Evolutionary conservation across 1,284 basidiomycete species (phyloP), one percentile per base, ranked within the genome.

Genomic region (Pascua sp.): DNA sequence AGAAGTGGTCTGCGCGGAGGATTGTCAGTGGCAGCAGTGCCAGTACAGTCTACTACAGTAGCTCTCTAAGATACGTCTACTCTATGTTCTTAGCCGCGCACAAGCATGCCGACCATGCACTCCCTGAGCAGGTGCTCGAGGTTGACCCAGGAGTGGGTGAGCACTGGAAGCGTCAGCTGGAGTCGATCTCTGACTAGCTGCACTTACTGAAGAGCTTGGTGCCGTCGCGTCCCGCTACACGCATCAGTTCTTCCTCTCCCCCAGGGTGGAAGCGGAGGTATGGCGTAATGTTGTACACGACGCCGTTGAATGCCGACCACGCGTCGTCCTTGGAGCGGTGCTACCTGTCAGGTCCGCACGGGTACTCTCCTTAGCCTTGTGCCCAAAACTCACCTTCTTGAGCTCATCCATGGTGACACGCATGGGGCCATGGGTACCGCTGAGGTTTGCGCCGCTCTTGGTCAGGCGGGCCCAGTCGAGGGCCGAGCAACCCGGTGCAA

Each of bases 251-350:
- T 65, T 87, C 86, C 77, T 88, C 90, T 8, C 95, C 96, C 11
- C 95, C 95, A 0, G 95, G 95, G 72, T 98, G 96, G 69, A 88
- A 98, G 1, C 86, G 81, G 8, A 97, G 77, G 75, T 98, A 98
- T 0, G 89, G 85, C 2, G 93, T 95, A 49, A 98, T 89, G 74
- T 98, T 97, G 80, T 98, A 98, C 18, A 98, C 93, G 72, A 90
- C 94, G 48, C 93, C 93, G 64, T 88, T 86, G 77, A 98, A 88
- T 0, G 86, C 87, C 8, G 91, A 86, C 95, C 95, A 98, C 1
- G 91, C 93, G 75, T 98, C 93, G 50, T 89, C 86, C n/a, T 78
- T 81, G 42, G 62, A 69, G 37, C 75, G 76, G 56, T 78, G 76
- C 74, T 75, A 49, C 13, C 24, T 16, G 16, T 47, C 47, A 53